These are phyloP conservation scores for Neopestalotiopsis sp. DNA, from an alignment of 2,329 filamentous ascomycete genomes.

Conservation along the genomic window DNA sequence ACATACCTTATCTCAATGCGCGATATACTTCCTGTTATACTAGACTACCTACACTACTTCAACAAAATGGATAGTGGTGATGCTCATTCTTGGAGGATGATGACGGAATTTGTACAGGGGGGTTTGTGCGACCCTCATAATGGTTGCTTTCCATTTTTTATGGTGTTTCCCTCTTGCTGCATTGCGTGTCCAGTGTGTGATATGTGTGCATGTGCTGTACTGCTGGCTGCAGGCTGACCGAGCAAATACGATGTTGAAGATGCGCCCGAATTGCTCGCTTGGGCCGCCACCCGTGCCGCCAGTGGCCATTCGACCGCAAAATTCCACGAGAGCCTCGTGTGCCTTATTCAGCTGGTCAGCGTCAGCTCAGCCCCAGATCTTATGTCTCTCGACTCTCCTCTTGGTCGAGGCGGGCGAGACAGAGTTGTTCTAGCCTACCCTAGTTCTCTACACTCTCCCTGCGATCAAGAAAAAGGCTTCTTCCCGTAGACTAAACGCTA, in stretches of 20 bases:
- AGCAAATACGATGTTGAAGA: not conserved
- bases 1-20: slow-evolving; percentile 3
- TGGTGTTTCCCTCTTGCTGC: not conserved
- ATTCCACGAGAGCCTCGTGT: not conserved
- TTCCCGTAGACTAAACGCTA: not conserved
- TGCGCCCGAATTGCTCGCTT: not conserved
- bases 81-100: not conserved
- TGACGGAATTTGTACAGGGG: not conserved
- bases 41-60: not conserved
- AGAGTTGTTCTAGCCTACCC: slow-evolving; percentile 1
- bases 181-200: too few species aligned
- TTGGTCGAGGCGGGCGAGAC: not conserved
- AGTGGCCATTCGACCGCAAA: not conserved
- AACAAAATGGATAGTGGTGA: not conserved
- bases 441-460: not conserved
- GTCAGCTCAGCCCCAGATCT: not conserved
- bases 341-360: not conserved
- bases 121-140: not conserved
- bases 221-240: not conserved
- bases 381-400: not conserved
- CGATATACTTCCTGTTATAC: not conserved
- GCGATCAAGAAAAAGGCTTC: not conserved
- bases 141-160: not conserved
- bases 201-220: too few species aligned
- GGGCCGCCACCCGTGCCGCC: not conserved